These are phyloP conservation scores for Aspergillus caelatus DNA, from an alignment of 2,329 filamentous ascomycete species.

Conservation along the genomic window DNA sequence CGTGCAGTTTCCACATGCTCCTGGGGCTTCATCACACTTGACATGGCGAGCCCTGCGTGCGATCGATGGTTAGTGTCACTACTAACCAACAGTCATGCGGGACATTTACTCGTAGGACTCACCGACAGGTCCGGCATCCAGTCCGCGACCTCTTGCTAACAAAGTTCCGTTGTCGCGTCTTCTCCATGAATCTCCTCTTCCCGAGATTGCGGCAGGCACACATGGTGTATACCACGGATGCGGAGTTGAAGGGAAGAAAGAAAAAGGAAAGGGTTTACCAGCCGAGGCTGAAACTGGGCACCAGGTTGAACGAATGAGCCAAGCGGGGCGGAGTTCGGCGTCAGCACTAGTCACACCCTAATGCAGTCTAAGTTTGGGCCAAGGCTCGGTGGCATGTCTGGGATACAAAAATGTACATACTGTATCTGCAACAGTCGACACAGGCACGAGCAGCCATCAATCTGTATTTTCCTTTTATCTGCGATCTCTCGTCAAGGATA, in stretches of 20 bases:
- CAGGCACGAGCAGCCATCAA: not conserved
- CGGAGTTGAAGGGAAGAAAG: not conserved
- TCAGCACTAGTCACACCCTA: not conserved
- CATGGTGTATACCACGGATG: not conserved
- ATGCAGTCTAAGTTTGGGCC: not conserved
- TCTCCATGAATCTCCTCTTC: not conserved
- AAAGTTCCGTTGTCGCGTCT: not conserved
- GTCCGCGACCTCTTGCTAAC: not conserved
- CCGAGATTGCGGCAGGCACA: not conserved
- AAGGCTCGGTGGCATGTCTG: too few relatives aligned
- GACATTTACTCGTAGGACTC: not conserved
- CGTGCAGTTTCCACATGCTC: conserved; percentile 7
- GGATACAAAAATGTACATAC: too few relatives aligned
- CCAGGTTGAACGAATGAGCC: not conserved
- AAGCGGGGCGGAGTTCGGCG: not conserved
- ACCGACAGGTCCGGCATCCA: conserved; percentile 14
- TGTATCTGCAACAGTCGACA: too few relatives aligned
- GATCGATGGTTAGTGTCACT: not conserved
- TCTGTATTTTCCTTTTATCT: not conserved
- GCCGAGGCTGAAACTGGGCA: not conserved
- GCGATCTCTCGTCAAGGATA: not conserved
- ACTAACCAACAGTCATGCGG: too few relatives aligned
- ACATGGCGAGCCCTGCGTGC: not conserved
- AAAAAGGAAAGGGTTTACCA: not conserved
- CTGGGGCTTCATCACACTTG: not conserved